phyloP scores from a whole-genome alignment of 371 early-diverging fungal genomes.

The Apophysomyces sp. region DNA sequence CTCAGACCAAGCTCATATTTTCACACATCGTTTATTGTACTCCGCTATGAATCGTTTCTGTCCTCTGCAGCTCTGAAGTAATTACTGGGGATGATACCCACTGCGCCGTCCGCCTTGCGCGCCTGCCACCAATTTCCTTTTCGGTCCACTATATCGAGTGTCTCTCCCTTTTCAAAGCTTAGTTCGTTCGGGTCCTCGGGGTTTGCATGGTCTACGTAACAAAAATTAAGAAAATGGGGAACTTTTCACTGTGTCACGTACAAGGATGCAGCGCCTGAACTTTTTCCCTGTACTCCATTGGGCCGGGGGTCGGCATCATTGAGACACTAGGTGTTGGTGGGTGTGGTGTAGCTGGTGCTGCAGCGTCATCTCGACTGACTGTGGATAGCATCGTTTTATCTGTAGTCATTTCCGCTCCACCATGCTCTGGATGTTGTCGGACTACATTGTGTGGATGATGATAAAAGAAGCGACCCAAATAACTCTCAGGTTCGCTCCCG shows the following conservation, averaged over 20 bases:
- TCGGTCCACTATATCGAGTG: slow-evolving; percentile 78
- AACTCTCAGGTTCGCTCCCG: slow-evolving; percentile 44
- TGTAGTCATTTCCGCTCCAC: slow-evolving; percentile 19
- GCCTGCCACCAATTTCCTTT: slow-evolving; percentile 95
- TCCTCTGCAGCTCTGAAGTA: slow-evolving; percentile 38
- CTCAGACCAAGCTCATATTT: no score
- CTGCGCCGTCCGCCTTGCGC: slow-evolving; percentile 67
- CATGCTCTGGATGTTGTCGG: slow-evolving; percentile 15
- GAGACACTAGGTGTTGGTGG: slow-evolving; percentile 15
- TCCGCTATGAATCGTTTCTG: no score
- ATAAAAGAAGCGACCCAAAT: slow-evolving; percentile 25
- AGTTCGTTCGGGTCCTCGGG: slow-evolving; percentile 86
- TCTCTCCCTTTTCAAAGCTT: slow-evolving; percentile 78
- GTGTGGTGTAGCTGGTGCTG: slow-evolving; percentile 2
- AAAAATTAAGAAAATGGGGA: background rate
- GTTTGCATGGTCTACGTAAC: slow-evolving; percentile 62
- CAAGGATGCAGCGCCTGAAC: slow-evolving; percentile 26
- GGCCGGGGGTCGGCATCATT: background rate
- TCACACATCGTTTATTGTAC: background rate
- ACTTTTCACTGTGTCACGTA: background rate
- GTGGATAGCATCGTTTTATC: slow-evolving; percentile 26
- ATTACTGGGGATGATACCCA: slow-evolving; percentile 89
- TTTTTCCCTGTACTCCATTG: slow-evolving; percentile 31
- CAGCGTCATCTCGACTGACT: background rate
- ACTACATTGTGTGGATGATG: slow-evolving; percentile 16